Conservation (phyloP, 176 grass and related monocot genomes). For the Pontederia paniculata region DNA sequence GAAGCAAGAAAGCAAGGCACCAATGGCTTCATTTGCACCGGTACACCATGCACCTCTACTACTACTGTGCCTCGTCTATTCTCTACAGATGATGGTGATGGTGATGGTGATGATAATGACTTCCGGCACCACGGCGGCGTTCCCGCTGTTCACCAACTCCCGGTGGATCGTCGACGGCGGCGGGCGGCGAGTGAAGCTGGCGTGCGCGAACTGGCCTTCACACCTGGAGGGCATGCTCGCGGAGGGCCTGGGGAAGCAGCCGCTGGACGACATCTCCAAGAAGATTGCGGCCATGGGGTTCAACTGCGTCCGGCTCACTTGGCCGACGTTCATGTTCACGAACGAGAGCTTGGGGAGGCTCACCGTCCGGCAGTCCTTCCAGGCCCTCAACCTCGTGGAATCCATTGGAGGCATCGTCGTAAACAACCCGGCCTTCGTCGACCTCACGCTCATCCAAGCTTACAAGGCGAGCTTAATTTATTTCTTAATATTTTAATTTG, state of each 20-base stretch:
- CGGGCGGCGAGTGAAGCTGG: conserved; percentile 59
- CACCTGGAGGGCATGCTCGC: conserved; percentile 71
- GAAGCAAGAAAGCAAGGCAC: no score
- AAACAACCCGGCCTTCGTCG: conserved; percentile 49
- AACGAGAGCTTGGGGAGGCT: conserved; percentile 44
- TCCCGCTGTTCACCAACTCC: conserved; percentile 51
- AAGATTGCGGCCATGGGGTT: conserved; percentile 54
- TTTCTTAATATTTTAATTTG: background rate
- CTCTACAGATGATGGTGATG: no score
- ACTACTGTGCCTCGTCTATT: no score
- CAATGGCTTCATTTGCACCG: no score
- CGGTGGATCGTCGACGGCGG: conserved; percentile 64
- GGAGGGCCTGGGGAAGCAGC: conserved; percentile 53
- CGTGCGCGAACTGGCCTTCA: conserved; percentile 89
- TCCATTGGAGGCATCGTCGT: conserved; percentile 35
- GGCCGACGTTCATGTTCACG: conserved; percentile 60
- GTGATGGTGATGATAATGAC: no score
- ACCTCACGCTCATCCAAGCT: conserved; percentile 71
- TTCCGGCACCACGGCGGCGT: no score
- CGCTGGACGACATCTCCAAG: conserved; percentile 43
- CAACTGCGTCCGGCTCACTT: conserved; percentile 79
- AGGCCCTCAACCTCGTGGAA: conserved; percentile 50
- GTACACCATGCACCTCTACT: no score
- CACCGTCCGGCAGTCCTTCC: conserved; percentile 57
- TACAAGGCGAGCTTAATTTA: conserved; percentile 32